Evolutionary conservation across 202 grass and related monocot species (phyloP), one percentile per base, ranked within the genome.

Genomic region (Bolboschoenoplectus hybrid): DNA sequence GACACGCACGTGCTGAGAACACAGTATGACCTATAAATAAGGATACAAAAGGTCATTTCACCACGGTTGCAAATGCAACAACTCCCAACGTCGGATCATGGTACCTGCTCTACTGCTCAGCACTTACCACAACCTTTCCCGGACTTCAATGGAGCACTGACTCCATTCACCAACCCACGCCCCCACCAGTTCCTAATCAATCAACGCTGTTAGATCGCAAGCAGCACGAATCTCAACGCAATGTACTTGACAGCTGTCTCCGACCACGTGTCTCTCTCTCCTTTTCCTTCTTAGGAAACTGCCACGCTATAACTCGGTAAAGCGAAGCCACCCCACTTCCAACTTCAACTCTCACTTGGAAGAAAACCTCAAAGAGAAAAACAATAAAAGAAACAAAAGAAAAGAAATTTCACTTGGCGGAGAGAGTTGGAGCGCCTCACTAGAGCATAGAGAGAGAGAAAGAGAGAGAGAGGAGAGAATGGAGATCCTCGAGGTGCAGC

Each of bases 401-500:
- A 44, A 43, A 9, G 13, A 36, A 69, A 38, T 16, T 61, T 41
- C 64, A 1, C 35, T 68, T 68, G 66, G 11, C 3, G 14, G 7
- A 60, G 51, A 80, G 51, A 60, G 53, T 78, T 57, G 14, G 51
- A 57, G 47, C 57, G 1, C 51, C 20, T 39, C 51, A 9, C 3
- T 74, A 9, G 43, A 55, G 47, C 35, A 35, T 49, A 75, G 71
- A 74, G 70, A 50, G 2, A n/a, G 68, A 9, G 2, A 46, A 17
- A 70, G 6, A 67, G 64, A 67, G 17, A 9, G 14, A 43, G 36
- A 61, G 51, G 13, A 17, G 38, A 56, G 4, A 16, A 80, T 80
- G 76, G 55, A 56, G 16, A 0, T 80, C 76, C 76, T 80, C 55
- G 76, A 80, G 35, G 76, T 80, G 36, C 14, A 38, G 8, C 76